These are phyloP conservation scores for Populus tremula DNA, from an alignment of 345 rosid species.

Conservation along the genomic window DNA sequence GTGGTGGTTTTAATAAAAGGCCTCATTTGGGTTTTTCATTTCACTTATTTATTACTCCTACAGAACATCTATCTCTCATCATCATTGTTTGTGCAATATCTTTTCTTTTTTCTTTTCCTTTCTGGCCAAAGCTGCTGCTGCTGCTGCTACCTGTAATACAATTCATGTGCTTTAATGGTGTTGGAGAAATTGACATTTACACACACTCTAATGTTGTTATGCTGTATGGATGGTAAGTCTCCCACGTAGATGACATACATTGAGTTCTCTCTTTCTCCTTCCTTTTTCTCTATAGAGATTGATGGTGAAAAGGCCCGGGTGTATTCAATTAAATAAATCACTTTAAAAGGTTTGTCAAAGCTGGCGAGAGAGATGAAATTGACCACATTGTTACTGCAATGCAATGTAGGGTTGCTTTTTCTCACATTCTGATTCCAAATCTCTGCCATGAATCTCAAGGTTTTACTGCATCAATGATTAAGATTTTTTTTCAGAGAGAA, in stretches of 20 bases:
- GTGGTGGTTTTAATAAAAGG: slow-evolving; percentile 26
- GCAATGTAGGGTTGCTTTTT: background rate
- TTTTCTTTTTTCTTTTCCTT: background rate
- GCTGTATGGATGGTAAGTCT: slow-evolving; percentile 16
- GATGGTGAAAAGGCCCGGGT: background rate
- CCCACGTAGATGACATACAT: slow-evolving; percentile 36
- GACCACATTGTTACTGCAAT: slow-evolving; percentile 27
- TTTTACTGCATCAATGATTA: slow-evolving; percentile 53
- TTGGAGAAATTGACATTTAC: slow-evolving; percentile 17
- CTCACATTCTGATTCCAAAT: slow-evolving; percentile 17
- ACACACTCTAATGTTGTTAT: background rate
- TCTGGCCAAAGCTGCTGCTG: background rate
- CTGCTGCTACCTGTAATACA: slow-evolving; percentile 4
- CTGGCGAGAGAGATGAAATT: slow-evolving; percentile 20
- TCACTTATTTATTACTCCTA: background rate
- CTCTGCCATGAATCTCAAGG: slow-evolving; percentile 38
- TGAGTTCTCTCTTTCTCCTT: background rate
- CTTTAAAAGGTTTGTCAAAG: slow-evolving; percentile 17
- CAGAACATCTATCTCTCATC: slow-evolving; percentile 19
- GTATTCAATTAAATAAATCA: background rate
- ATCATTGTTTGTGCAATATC: slow-evolving; percentile 29
- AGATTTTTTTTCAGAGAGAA: slow-evolving; percentile 19
- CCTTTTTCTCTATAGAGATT: background rate
- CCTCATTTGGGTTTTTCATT: slow-evolving; percentile 20
- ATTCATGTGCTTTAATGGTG: slow-evolving; percentile 1